phyloP scores from a whole-genome alignment of 106 monocot genomes.

The Dioscorea zingiberensis region DNA sequence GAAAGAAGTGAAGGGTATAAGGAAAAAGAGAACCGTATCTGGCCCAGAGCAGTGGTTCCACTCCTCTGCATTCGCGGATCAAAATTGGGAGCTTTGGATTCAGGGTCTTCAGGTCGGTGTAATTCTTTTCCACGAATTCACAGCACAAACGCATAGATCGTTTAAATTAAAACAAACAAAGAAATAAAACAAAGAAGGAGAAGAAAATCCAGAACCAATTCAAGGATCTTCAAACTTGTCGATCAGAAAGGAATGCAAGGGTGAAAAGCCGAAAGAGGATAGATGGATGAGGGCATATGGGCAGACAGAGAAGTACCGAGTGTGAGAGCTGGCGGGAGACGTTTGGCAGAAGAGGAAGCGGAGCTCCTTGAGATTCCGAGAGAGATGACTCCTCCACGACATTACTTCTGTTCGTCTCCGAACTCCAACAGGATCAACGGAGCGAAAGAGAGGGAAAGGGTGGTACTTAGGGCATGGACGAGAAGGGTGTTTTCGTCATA shows the following conservation, averaged over 20 bases:
- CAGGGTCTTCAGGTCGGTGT: constrained; percentile 80
- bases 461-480: no score
- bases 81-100: constrained; percentile 86
- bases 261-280: background rate
- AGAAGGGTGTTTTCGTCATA: no score
- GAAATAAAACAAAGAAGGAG: background rate
- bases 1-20: background rate
- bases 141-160: constrained; percentile 21
- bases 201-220: background rate
- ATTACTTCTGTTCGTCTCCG: constrained; percentile 20
- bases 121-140: constrained; percentile 79
- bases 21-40: constrained; percentile 59
- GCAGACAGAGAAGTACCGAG: constrained; percentile 32
- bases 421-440: no score
- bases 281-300: background rate
- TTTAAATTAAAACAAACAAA: background rate
- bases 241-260: background rate
- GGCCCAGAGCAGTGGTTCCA: constrained; percentile 88
- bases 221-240: no score
- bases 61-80: constrained; percentile 80
- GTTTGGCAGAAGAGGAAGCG: constrained; percentile 94
- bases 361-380: constrained; percentile 68
- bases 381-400: constrained; percentile 58
- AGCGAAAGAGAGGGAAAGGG: no score
- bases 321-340: constrained; percentile 61